phyloP scores from a whole-genome alignment of 2,329 filamentous ascomycete genomes.

The Emericellopsis cladophorae region DNA sequence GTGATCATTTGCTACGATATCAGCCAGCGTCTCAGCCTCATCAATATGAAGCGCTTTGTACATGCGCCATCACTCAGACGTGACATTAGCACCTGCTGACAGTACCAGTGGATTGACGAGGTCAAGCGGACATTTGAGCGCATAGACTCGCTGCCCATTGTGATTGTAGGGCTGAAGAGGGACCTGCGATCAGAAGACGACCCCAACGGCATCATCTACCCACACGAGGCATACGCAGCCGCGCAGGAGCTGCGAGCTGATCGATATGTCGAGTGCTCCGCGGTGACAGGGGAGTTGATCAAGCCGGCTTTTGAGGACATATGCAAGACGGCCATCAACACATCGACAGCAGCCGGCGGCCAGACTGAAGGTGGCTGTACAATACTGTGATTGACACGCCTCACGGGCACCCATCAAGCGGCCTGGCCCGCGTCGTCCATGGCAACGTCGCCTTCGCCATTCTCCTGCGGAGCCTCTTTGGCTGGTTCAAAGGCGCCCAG shows the following conservation, averaged over 20 bases:
- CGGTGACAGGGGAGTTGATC: constrained; percentile 45
- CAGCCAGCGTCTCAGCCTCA: constrained; percentile 41
- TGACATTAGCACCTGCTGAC: not conserved
- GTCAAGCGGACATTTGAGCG: constrained; percentile 33
- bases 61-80: constrained; percentile 10
- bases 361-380: constrained; percentile 43
- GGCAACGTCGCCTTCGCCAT: constrained; percentile 17
- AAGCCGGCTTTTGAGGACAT: constrained; percentile 47
- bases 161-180: constrained; percentile 47
- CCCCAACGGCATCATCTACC: constrained; percentile 47
- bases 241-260: constrained; percentile 48
- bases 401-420: not conserved
- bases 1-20: constrained; percentile 51
- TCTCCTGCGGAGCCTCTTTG: constrained; percentile 10
- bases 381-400: constrained; percentile 25
- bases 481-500: constrained; percentile 36
- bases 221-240: constrained; percentile 44
- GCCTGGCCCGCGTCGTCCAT: constrained; percentile 20
- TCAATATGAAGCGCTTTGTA: constrained; percentile 45
- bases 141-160: constrained; percentile 35
- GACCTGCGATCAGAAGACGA: constrained; percentile 45
- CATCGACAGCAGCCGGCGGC: constrained; percentile 29
- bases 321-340: constrained; percentile 39
- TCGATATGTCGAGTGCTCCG: constrained; percentile 52
- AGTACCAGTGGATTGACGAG: constrained; percentile 42